Percentiles rank a stretch among this genome's conserved stretches.
phyloP scores from a whole-genome alignment of 495 filamentous ascomycete genomes.

The Penicillium parvum region DNA sequence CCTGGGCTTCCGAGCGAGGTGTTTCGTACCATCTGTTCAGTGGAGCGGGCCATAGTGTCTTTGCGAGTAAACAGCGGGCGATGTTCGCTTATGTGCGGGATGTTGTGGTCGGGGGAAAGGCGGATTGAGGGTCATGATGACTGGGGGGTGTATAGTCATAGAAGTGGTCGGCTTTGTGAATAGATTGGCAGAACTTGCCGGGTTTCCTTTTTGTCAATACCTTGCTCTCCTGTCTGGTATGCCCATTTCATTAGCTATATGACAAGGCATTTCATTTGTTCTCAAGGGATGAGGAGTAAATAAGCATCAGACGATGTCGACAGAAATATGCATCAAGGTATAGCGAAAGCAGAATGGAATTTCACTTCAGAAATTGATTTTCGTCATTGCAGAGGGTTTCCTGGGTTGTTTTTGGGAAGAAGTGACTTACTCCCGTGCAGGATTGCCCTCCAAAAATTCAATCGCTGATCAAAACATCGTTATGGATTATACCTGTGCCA shows the following conservation, averaged over 20 bases:
- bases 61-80: slow-evolving; percentile 30
- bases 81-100: slow-evolving; percentile 41
- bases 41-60: slow-evolving; percentile 33
- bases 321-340: slow-evolving; percentile 14
- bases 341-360: slow-evolving; percentile 2
- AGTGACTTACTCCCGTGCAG: too few species aligned
- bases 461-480: too few species aligned
- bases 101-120: slow-evolving; percentile 26
- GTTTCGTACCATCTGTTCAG: slow-evolving; percentile 36
- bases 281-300: neutral
- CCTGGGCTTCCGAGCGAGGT: slow-evolving; percentile 29
- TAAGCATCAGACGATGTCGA: slow-evolving; percentile 22
- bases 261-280: too few species aligned
- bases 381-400: slow-evolving; percentile 23
- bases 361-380: slow-evolving; percentile 13
- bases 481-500: too few species aligned
- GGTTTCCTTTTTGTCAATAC: too few species aligned
- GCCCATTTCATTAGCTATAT: too few species aligned
- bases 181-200: too few species aligned
- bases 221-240: too few species aligned
- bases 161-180: neutral
- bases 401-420: too few species aligned
- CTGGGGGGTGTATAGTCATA: neutral
- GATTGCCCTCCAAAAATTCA: too few species aligned
- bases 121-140: neutral